Base-by-base conservation (phyloP, 768 basidiomycete species). In the Dacryopinax primogenitus region DNA sequence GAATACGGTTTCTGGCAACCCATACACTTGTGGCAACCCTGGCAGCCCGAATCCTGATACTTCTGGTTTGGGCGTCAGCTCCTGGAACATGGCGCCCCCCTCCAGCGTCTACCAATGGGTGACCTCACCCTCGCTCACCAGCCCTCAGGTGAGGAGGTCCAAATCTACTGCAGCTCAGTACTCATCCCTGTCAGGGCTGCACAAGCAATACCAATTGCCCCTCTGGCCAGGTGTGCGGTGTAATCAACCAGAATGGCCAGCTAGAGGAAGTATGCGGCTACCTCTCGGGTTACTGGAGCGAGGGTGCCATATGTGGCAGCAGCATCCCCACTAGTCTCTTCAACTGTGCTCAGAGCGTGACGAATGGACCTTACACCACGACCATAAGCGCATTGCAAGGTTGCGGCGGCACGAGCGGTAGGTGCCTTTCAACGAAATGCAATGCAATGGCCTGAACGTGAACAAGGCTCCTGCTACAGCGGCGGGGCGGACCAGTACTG, bases 211-310 rank as follows among this genome's bases (percentile, higher is more conserved):
- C 33, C 13, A 36, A 62, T 23, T 66, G 65, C 32, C 45, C 45
- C 7, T 37, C 33, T 30, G 65, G 65, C 62, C 34, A 61, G 34
- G 62, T 28, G 34, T 66, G 65, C 65, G 65, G 65, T 45, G 51
- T 66, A 9, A 37, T 62, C 34, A 36, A 62, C 39, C n/a, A 66
- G 30, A 39, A 21, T 12, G 62, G 34, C 36, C 28, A 61, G 11
- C 63, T 66, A 61, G 32, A 44, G 35, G 51, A 62, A 33, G 62
- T 62, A 16, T 66, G 65, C 65, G 65, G 65, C 15, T 32, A 62
- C 1, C 61, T 63, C 30, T 61, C 65, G 12, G 65, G 65, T 37
- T 66, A 66, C 65, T 66, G 65, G 65, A 66, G 51, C 18, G 51
- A 66, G 62, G 61, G 61, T 26, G 65, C 65, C 37, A 63, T 66